phyloP scores from a whole-genome alignment of 768 basidiomycete genomes.

The Psilocybe azurescens region DNA sequence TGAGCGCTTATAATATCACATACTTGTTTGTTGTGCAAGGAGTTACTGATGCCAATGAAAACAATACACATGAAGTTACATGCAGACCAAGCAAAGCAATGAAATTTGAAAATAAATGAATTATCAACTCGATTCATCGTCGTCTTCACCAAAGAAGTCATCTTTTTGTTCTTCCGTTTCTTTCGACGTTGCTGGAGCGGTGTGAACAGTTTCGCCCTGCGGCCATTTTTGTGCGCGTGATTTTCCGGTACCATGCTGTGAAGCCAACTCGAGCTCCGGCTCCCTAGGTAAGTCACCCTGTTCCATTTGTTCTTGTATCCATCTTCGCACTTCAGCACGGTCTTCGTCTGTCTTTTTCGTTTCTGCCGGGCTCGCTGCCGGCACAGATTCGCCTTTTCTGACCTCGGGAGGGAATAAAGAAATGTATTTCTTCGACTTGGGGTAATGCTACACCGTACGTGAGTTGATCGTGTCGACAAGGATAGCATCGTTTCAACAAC shows the following conservation, averaged over 20 bases:
- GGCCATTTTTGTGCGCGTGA: slow-evolving; percentile 22
- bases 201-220: slow-evolving; percentile 3
- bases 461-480: not conserved
- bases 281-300: slow-evolving; percentile 59
- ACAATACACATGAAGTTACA: not conserved
- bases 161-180: slow-evolving; percentile 34
- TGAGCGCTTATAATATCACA: no score
- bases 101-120: not conserved
- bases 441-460: slow-evolving; percentile 66
- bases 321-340: slow-evolving; percentile 61
- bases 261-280: slow-evolving; percentile 55
- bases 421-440: slow-evolving; percentile 86
- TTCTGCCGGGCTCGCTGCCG: slow-evolving; percentile 29
- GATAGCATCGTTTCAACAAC: slow-evolving; percentile 7
- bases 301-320: slow-evolving; percentile 66
- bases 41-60: no score
- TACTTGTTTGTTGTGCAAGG: no score
- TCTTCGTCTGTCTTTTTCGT: slow-evolving; percentile 48
- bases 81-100: not conserved
- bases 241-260: slow-evolving; percentile 17
- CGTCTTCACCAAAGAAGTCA: slow-evolving; percentile 48
- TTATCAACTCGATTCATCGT: slow-evolving; percentile 16
- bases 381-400: slow-evolving; percentile 41
- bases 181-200: slow-evolving; percentile 10
- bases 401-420: slow-evolving; percentile 84